These are phyloP conservation scores for Tylopilus vinaceipallidus DNA, from an alignment of 768 basidiomycete genomes.

Conservation along the genomic window DNA sequence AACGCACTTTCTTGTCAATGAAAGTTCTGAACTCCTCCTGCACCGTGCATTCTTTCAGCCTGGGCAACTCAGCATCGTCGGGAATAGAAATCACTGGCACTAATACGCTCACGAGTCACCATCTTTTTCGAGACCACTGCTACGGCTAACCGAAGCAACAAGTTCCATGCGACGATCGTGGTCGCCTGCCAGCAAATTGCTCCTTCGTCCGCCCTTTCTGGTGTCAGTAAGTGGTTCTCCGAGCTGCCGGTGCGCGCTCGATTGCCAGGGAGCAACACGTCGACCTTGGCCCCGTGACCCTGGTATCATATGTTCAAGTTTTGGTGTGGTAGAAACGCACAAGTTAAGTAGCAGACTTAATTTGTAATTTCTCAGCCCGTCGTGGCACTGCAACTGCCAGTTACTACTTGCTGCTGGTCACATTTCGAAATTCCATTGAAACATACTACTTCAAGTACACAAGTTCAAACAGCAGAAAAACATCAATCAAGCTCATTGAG, in stretches of 20 bases:
- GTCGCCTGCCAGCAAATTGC: conserved; percentile 3
- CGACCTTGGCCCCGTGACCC: conserved; percentile 12
- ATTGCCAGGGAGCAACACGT: conserved; percentile 1
- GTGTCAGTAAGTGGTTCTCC: neutral
- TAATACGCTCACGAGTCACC: conserved; percentile 75
- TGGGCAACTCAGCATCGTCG: conserved; percentile 40
- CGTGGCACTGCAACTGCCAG: no score
- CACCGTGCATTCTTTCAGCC: conserved; percentile 54
- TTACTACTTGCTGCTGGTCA: no score
- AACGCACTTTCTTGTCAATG: conserved; percentile 60
- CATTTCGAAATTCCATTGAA: neutral
- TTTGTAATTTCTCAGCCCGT: conserved; percentile 3
- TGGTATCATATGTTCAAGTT: conserved; percentile 13
- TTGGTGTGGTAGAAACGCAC: neutral
- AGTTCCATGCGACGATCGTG: conserved; percentile 49
- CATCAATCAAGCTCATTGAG: no score
- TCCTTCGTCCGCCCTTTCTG: conserved; percentile 1
- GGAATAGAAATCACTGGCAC: neutral
- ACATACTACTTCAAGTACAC: neutral
- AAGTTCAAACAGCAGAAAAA: neutral
- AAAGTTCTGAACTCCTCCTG: conserved; percentile 71
- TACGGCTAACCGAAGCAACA: conserved; percentile 72
- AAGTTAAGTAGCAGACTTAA: no score
- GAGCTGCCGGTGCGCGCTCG: neutral
- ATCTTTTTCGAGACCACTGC: conserved; percentile 70